Percentiles rank a stretch among this genome's conserved stretches.
These are phyloP conservation scores for Collybia sp. DNA, from an alignment of 768 basidiomycete genomes.

Conservation along the genomic window DNA sequence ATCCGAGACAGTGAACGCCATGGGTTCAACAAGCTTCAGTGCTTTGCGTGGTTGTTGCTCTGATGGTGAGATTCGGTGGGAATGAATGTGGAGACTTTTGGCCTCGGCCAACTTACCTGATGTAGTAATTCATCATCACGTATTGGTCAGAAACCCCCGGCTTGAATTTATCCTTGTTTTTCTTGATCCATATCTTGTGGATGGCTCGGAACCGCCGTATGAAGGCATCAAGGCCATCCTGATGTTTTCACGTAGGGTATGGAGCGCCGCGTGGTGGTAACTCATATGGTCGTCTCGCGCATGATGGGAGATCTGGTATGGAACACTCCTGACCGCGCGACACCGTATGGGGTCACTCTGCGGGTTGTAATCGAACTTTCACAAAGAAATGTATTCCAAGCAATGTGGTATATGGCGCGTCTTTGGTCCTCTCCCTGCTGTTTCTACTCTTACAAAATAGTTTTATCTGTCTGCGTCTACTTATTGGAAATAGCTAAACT, in stretches of 20 bases:
- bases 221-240: too few species aligned
- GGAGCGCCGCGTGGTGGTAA: too few species aligned
- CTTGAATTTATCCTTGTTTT: background rate
- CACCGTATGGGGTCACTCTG: conserved; percentile 52
- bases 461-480: conserved; percentile 33
- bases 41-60: too few species aligned
- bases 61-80: too few species aligned
- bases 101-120: too few species aligned
- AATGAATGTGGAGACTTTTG: too few species aligned
- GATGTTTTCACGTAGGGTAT: too few species aligned
- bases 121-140: too few species aligned
- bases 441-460: conserved; percentile 26
- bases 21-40: conserved; percentile 5
- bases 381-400: conserved; percentile 55
- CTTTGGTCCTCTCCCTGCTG: conserved; percentile 4
- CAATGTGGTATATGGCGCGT: conserved; percentile 51
- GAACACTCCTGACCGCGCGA: conserved; percentile 55
- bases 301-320: conserved; percentile 45
- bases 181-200: too few species aligned
- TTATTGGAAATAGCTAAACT: conserved; percentile 11
- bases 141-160: too few species aligned
- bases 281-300: conserved; percentile 24
- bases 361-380: conserved; percentile 46
- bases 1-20: conserved; percentile 40
- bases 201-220: too few species aligned